A percentile compares a stretch with the other conserved stretches of the same genome.
Evolutionary conservation across 164 flowering plant species (phyloP).

Genomic region (Cinnamomum micranthum): DNA sequence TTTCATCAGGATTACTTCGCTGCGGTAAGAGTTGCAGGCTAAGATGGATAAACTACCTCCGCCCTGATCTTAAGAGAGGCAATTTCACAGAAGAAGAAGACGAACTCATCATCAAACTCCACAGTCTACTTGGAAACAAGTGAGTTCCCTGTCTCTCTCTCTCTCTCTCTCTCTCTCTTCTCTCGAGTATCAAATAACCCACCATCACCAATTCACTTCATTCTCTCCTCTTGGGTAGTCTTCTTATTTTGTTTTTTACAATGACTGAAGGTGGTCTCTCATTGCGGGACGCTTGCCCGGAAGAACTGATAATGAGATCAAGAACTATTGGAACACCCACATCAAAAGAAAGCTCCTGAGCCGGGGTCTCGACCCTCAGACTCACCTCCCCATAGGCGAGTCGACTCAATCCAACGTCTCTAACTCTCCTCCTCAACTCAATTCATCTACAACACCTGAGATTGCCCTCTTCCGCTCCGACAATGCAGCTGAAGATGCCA

Average conservation of each 20-base stretch:
- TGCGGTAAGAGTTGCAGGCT: conserved; percentile 81
- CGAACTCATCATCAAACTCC: conserved; percentile 68
- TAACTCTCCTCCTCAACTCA: not conserved
- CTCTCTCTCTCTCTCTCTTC: not conserved
- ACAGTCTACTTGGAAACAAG: conserved; percentile 72
- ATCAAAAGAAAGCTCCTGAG: conserved; percentile 46
- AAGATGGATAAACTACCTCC: conserved; percentile 74
- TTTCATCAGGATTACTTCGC: conserved; percentile 50
- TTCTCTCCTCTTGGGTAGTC: not conserved
- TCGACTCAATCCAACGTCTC: not conserved
- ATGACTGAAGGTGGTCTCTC: conserved; percentile 41
- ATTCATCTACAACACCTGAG: not conserved
- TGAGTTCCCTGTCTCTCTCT: conserved; percentile 14
- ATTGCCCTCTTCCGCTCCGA: not conserved
- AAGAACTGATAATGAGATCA: conserved; percentile 59
- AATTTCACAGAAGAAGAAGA: conserved; percentile 79
- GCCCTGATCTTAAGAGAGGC: conserved; percentile 77
- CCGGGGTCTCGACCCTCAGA: conserved; percentile 43
- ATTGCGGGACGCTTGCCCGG: conserved; percentile 55
- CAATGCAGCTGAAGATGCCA: conserved; percentile 8
- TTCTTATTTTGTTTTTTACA: not conserved
- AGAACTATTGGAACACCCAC: conserved; percentile 60
- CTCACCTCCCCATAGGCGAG: conserved; percentile 27
- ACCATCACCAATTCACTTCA: not conserved
- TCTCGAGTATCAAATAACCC: not conserved